Evolutionary conservation across 768 basidiomycete genomes (phyloP).

Genomic region (Coprinellus micaceus): DNA sequence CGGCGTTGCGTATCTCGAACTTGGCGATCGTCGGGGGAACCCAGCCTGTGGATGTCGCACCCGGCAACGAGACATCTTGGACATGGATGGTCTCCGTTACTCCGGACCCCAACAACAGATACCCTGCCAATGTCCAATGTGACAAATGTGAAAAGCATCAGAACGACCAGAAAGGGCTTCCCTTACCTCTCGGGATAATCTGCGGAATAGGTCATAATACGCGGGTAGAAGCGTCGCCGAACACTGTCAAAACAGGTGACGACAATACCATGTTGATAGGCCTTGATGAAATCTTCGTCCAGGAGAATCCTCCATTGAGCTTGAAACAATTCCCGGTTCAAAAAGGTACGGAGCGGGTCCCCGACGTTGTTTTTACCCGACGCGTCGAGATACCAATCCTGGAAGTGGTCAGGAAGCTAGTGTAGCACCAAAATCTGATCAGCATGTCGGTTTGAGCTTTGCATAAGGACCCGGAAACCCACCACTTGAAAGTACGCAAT

Average conservation of each 20-base stretch:
- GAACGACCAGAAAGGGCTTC: neutral
- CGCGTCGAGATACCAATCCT: conserved; percentile 10
- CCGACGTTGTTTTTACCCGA: neutral
- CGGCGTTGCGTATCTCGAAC: neutral
- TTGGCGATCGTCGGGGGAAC: conserved; percentile 11
- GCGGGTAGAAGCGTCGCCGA: neutral
- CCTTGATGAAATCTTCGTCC: conserved; percentile 1
- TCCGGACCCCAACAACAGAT: conserved; percentile 27
- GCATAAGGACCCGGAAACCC: neutral
- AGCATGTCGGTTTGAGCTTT: neutral
- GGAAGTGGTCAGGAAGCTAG: conserved; percentile 16
- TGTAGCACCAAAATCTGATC: conserved; percentile 3
- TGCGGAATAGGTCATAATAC: conserved; percentile 8
- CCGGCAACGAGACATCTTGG: conserved; percentile 29
- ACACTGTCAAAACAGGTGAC: conserved; percentile 5
- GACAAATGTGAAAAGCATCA: neutral
- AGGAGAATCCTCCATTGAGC: conserved; percentile 22
- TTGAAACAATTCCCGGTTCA: conserved; percentile 23
- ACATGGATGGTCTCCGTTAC: conserved; percentile 33
- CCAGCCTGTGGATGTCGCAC: conserved; percentile 23
- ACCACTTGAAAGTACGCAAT: neutral
- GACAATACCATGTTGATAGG: conserved; percentile 3
- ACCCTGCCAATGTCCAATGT: too few relatives aligned
- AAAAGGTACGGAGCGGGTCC: neutral
- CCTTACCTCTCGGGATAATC: conserved; percentile 10